phyloP scores from a whole-genome alignment of 495 filamentous ascomycete genomes.

The Penicillium nucicola region DNA sequence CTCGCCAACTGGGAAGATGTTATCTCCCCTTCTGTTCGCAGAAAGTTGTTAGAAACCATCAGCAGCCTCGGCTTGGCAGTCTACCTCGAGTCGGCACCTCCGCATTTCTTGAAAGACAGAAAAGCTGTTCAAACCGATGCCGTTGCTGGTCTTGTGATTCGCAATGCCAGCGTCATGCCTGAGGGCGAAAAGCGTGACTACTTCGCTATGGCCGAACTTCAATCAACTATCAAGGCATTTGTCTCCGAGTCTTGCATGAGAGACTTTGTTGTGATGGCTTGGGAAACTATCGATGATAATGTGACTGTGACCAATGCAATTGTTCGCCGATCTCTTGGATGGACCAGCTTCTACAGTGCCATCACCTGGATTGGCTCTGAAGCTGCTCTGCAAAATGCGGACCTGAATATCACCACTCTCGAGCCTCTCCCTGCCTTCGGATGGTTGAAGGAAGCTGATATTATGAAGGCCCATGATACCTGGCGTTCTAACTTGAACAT shows the following conservation, averaged over 20 bases:
- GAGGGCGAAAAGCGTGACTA: constrained; percentile 49
- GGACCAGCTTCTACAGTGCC: constrained; percentile 56
- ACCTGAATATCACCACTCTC: constrained; percentile 27
- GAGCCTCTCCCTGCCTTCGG: constrained; percentile 53
- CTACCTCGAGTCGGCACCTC: constrained; percentile 48
- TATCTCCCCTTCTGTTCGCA: constrained; percentile 30
- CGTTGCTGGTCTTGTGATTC: constrained; percentile 44
- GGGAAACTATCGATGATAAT: constrained; percentile 55
- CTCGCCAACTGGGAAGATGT: constrained; percentile 47
- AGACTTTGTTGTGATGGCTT: constrained; percentile 45
- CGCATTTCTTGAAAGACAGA: constrained; percentile 43
- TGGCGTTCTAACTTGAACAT: constrained; percentile 47
- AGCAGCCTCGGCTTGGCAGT: constrained; percentile 38
- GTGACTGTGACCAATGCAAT: constrained; percentile 47
- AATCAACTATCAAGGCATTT: constrained; percentile 49
- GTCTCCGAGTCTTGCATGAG: constrained; percentile 50
- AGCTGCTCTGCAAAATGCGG: constrained; percentile 39
- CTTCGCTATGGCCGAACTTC: constrained; percentile 41
- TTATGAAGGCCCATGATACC: constrained; percentile 50
- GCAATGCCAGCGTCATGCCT: constrained; percentile 48
- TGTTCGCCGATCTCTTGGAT: constrained; percentile 49
- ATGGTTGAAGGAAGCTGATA: constrained; percentile 52
- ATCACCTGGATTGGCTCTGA: constrained; percentile 48
- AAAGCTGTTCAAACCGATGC: constrained; percentile 32
- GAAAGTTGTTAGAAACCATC: constrained; percentile 34